Conservation (phyloP, 2,329 filamentous ascomycete genomes). For the Botrytis fabae region DNA sequence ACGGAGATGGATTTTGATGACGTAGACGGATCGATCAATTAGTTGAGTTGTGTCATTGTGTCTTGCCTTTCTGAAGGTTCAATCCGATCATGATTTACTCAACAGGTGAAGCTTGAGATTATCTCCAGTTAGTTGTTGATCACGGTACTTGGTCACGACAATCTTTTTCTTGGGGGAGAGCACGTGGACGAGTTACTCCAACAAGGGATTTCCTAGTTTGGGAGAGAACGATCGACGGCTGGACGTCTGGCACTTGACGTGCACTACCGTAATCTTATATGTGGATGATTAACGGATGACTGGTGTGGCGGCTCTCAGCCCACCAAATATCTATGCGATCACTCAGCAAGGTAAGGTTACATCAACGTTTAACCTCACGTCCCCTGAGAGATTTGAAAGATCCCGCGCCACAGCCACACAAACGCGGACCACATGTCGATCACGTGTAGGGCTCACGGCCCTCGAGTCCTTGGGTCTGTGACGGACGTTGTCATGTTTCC, state of each 20-base stretch:
- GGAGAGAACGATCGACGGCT: not conserved
- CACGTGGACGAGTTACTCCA: not conserved
- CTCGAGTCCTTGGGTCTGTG: not conserved
- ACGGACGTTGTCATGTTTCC: not conserved
- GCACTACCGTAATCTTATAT: not conserved
- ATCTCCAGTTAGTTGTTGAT: not conserved
- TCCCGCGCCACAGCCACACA: not conserved
- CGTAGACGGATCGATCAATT: not conserved
- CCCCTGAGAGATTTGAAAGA: not conserved
- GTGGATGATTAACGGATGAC: not conserved
- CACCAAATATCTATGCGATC: not conserved
- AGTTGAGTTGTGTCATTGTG: not conserved
- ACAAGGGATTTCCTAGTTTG: not conserved
- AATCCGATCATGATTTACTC: not conserved
- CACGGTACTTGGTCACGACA: not conserved
- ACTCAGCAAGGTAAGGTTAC: not conserved
- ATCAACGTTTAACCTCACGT: not conserved
- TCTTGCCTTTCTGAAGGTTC: not conserved
- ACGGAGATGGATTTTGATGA: constrained; percentile 29
- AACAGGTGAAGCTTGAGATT: not conserved
- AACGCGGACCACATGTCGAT: not conserved
- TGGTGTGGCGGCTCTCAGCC: not conserved
- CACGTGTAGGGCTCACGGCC: constrained; percentile 8
- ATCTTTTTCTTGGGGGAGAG: no score
- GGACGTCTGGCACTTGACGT: not conserved